Evolutionary conservation across 2,329 filamentous ascomycete genomes (phyloP), one percentile per base, ranked within the genome.

Genomic region (Aureobasidium namibiae): DNA sequence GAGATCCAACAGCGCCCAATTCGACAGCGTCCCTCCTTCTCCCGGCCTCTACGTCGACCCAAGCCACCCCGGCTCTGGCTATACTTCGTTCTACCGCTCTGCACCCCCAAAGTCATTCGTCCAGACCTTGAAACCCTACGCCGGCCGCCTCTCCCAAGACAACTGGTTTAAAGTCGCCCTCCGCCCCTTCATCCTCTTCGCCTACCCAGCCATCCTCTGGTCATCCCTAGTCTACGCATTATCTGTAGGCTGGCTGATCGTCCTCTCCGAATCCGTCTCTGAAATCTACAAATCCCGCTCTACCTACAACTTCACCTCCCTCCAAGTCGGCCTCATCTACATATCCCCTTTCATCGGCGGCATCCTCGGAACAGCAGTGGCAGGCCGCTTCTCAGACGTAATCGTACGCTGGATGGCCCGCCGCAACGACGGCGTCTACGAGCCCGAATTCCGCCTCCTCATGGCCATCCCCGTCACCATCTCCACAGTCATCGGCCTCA

Each of bases 181-280:
- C 5, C 82, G 92, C 1, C 94, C 92, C 0, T 90, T 97, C 62
- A 84, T 96, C 48, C 80, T 97, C 1, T 95, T 87, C 66, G 83
- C 87, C 1, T 96, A 97, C 68, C 94, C 94, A 0, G 83, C 89
- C 0, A 88, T 97, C 1, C 80, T 96, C 9, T 97, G 92, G 92
- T 92, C 89, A 6, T 78, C 90, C 0, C 78, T 88, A 0, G 84
- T 96, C 4, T 97, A 97, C 70, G 79, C 91, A 0, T 86, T 94
- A 66, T 94, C 91, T 0, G 83, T 97, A 7, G 92, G 92, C 38
- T 97, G 92, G 94, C 80, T 97, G 29, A 96, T 97, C 64, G 91
- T 97, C 44, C 82, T 97, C 1, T 96, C 91, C 0, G 92, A 97
- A 72, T 88, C 88, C 0, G 84, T 97, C 2, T 82, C 90, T 0